These are phyloP conservation scores for Colletotrichum paranaense DNA, from an alignment of 2,329 filamentous ascomycete species.

Conservation along the genomic window DNA sequence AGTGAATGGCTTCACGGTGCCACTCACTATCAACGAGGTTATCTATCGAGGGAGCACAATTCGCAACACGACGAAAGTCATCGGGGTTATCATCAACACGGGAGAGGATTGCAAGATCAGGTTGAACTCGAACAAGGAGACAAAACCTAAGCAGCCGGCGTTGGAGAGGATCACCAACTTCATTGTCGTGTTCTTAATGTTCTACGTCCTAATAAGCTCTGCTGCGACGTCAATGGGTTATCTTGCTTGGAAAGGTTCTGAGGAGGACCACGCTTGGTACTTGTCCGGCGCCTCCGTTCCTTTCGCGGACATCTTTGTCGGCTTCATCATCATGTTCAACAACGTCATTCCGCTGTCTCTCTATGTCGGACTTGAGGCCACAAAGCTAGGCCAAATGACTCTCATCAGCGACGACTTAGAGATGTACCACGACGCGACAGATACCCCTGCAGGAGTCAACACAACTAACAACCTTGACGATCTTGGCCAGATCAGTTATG, in stretches of 20 bases:
- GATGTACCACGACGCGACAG: slow-evolving; percentile 87
- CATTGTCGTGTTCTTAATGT: slow-evolving; percentile 83
- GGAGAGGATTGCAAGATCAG: slow-evolving; percentile 93
- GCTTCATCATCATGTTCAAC: slow-evolving; percentile 96
- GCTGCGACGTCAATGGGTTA: slow-evolving; percentile 88
- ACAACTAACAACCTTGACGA: slow-evolving; percentile 96
- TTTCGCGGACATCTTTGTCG: slow-evolving; percentile 85
- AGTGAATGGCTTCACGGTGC: slow-evolving; percentile 66
- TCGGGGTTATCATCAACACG: slow-evolving; percentile 87
- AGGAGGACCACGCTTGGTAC: slow-evolving; percentile 81
- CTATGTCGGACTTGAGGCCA: slow-evolving; percentile 89
- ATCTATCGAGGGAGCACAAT: slow-evolving; percentile 88
- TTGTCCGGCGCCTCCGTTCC: slow-evolving; percentile 75
- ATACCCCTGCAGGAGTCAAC: slow-evolving; percentile 89
- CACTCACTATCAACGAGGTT: slow-evolving; percentile 84
- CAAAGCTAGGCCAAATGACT: slow-evolving; percentile 83
- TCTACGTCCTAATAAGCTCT: slow-evolving; percentile 82
- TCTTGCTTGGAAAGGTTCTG: slow-evolving; percentile 75
- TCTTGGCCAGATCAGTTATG: slow-evolving; percentile 87
- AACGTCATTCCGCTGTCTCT: slow-evolving; percentile 92
- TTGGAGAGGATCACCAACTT: slow-evolving; percentile 82
- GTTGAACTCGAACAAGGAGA: slow-evolving; percentile 91
- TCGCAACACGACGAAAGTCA: slow-evolving; percentile 79
- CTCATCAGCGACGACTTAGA: slow-evolving; percentile 83
- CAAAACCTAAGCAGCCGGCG: slow-evolving; percentile 82